Evolutionary conservation across 2,329 filamentous ascomycete genomes (phyloP).

Genomic region (Colletotrichum spaethianum): DNA sequence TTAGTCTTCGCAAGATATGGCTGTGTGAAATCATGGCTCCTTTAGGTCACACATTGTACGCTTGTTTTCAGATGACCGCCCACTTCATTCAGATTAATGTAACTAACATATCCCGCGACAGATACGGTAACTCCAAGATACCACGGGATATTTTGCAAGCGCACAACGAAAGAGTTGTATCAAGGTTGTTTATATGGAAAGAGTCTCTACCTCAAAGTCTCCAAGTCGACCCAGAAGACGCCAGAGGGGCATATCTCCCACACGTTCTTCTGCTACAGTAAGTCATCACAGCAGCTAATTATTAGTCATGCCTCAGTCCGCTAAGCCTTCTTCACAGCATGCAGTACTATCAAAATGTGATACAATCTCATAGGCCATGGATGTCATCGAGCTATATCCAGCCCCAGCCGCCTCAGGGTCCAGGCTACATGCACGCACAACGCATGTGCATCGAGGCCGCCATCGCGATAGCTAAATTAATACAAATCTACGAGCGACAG

Average conservation of each 20-base stretch:
- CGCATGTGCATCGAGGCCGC: constrained; percentile 45
- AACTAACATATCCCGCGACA: neutral
- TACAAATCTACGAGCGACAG: constrained; percentile 41
- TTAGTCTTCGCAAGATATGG: constrained; percentile 8
- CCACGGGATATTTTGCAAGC: constrained; percentile 38
- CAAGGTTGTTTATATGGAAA: constrained; percentile 43
- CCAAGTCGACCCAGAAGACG: constrained; percentile 43
- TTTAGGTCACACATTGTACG: constrained; percentile 45
- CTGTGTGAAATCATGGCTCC: constrained; percentile 45
- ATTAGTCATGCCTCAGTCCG: no score
- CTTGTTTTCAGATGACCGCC: neutral
- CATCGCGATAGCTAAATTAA: constrained; percentile 41
- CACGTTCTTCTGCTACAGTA: constrained; percentile 46
- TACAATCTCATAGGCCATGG: constrained; percentile 47
- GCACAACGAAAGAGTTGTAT: constrained; percentile 39
- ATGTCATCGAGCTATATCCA: constrained; percentile 46
- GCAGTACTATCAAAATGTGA: constrained; percentile 47
- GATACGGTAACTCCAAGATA: constrained; percentile 44
- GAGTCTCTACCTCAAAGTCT: constrained; percentile 40
- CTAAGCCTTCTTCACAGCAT: constrained; percentile 40
- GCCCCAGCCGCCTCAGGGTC: constrained; percentile 43
- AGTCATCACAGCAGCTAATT: neutral
- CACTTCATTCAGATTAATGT: neutral
- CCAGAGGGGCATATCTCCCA: constrained; percentile 41
- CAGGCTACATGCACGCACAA: constrained; percentile 44